Evolutionary conservation across 148 eudicot genomes (phyloP).

Genomic region (Amaranthus palmeri): DNA sequence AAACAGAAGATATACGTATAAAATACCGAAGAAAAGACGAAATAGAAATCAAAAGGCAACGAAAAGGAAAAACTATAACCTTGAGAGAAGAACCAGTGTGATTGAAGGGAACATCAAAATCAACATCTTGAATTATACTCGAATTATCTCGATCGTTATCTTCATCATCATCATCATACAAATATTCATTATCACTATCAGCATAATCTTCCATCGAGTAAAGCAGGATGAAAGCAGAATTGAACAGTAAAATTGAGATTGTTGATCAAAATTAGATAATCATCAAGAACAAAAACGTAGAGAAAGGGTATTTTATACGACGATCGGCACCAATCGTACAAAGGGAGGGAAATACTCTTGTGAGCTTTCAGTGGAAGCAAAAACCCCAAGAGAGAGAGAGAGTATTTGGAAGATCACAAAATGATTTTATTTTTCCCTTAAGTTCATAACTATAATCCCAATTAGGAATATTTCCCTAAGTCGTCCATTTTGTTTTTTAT

Average conservation of each 20-base stretch:
- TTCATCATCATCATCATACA: constrained; percentile 14
- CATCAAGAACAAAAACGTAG: background rate
- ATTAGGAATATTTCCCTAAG: too few relatives aligned
- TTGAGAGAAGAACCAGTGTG: constrained; percentile 27
- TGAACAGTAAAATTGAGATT: background rate
- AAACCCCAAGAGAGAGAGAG: constrained; percentile 30
- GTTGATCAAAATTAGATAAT: background rate
- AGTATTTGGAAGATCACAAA: background rate
- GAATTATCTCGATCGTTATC: constrained; percentile 23
- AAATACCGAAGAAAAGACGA: background rate
- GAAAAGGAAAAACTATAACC: constrained; percentile 20
- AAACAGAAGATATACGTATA: background rate
- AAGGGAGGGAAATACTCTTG: background rate
- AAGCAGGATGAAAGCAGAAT: background rate
- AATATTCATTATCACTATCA: constrained; percentile 33
- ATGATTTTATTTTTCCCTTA: too few relatives aligned
- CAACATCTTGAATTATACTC: constrained; percentile 29
- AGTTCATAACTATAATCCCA: too few relatives aligned
- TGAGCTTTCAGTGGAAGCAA: constrained; percentile 14
- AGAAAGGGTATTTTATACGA: background rate
- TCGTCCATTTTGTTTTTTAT: too few relatives aligned
- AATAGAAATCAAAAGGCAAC: background rate
- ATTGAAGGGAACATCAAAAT: constrained; percentile 11
- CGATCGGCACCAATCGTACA: background rate
- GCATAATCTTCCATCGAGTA: constrained; percentile 33